Evolutionary conservation across 257 asterid species (phyloP).

Genomic region (Henckelia pumila): DNA sequence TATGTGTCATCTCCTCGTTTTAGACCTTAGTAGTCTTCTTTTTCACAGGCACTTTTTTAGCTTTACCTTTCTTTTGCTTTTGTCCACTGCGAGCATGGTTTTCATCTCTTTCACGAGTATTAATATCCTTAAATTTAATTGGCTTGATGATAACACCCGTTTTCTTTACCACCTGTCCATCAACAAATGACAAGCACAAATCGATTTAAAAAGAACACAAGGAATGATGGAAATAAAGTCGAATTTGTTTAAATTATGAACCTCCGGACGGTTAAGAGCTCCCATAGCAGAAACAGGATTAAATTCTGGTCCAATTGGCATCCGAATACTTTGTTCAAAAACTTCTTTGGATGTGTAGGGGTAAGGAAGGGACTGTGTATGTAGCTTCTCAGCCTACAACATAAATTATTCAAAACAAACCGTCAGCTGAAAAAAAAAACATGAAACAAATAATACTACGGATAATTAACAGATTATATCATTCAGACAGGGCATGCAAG

Average conservation of each 20-base stretch:
- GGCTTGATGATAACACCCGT: conserved; percentile 79
- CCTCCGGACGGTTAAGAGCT: conserved; percentile 93
- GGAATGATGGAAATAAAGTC: not conserved
- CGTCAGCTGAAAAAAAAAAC: not conserved
- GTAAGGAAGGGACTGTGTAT: conserved; percentile 75
- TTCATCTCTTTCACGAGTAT: conserved; percentile 47
- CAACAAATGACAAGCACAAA: conserved; percentile 8
- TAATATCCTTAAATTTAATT: conserved; percentile 54
- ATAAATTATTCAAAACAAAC: not conserved
- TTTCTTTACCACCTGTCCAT: conserved; percentile 73
- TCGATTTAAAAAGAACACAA: not conserved
- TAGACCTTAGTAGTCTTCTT: conserved; percentile 27
- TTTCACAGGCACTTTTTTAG: conserved; percentile 24
- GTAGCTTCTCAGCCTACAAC: conserved; percentile 76
- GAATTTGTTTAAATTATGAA: conserved; percentile 25
- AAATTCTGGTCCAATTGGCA: conserved; percentile 94
- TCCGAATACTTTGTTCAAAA: conserved; percentile 77
- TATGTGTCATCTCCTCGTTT: not conserved
- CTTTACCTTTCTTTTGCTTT: conserved; percentile 42
- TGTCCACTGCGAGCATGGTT: conserved; percentile 28
- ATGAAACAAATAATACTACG: not conserved
- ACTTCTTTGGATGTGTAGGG: conserved; percentile 82
- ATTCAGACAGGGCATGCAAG: not conserved
- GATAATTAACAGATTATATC: not conserved
- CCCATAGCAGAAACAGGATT: conserved; percentile 69